Percentiles rank a stretch among this genome's conserved stretches.
Conservation (phyloP, 2,329 filamentous ascomycete species). For the Paecilomyces formosus region DNA sequence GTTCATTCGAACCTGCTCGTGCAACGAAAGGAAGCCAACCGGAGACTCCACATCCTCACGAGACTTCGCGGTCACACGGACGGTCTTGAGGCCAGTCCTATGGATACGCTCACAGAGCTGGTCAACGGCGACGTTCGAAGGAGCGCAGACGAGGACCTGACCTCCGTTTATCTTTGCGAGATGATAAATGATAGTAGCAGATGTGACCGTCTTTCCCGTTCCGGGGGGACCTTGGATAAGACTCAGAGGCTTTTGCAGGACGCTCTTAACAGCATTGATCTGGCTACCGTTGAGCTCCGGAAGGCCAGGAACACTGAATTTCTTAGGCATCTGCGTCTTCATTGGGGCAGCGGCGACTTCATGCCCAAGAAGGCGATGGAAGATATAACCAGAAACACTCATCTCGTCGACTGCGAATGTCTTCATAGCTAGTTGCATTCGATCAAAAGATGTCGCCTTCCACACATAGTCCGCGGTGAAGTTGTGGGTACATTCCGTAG, state of each 20-base stretch:
- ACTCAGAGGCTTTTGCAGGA: slow-evolving; percentile 86
- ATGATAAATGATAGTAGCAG: slow-evolving; percentile 97
- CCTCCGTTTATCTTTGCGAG: slow-evolving; percentile 90
- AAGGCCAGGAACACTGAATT: slow-evolving; percentile 89
- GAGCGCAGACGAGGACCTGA: slow-evolving; percentile 91
- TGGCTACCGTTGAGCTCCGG: slow-evolving; percentile 94
- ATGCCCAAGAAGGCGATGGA: slow-evolving; percentile 91
- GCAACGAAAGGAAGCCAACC: slow-evolving; percentile 87
- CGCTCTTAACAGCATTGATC: slow-evolving; percentile 91
- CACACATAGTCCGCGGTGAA: slow-evolving; percentile 99
- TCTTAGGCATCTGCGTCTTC: slow-evolving; percentile 92
- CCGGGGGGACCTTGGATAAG: slow-evolving; percentile 95
- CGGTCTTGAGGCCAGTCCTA: slow-evolving; percentile 87
- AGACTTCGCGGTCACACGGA: slow-evolving; percentile 96
- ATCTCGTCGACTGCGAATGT: slow-evolving; percentile 96
- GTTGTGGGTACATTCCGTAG: slow-evolving; percentile 92
- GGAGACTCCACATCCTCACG: slow-evolving; percentile 98
- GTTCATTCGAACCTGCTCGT: slow-evolving; percentile 96
- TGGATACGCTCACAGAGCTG: slow-evolving; percentile 97
- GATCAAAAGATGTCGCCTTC: slow-evolving; percentile 98
- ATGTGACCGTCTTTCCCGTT: slow-evolving; percentile 97
- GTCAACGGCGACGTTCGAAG: slow-evolving; percentile 96
- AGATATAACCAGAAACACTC: slow-evolving; percentile 98
- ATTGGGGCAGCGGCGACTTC: slow-evolving; percentile 91
- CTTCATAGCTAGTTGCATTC: slow-evolving; percentile 99